These are phyloP conservation scores for Rhizomucor miehei DNA, from an alignment of 371 early-diverging fungal genomes.

Conservation along the genomic window DNA sequence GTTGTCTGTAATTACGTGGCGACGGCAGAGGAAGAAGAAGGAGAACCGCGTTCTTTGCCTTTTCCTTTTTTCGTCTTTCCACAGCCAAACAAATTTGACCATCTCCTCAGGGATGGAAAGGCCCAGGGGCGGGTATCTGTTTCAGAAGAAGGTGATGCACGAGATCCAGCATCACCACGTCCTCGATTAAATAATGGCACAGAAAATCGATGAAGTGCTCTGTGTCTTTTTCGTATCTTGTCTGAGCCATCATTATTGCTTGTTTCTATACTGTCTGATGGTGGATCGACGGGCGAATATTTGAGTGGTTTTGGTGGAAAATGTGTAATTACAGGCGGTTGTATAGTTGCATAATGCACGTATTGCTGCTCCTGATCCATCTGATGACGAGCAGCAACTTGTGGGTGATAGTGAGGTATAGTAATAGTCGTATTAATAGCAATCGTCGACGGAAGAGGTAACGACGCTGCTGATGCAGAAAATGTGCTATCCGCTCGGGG, in stretches of 20 bases:
- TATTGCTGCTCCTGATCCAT: not conserved
- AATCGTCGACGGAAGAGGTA: conserved; percentile 27
- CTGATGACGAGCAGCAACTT: not conserved
- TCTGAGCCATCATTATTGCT: no score
- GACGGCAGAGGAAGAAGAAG: no score
- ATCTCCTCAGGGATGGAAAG: no score
- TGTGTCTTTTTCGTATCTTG: no score
- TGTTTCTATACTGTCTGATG: not conserved
- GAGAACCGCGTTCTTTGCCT: no score
- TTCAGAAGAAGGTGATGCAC: not conserved
- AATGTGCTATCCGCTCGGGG: not conserved
- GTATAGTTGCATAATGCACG: conserved; percentile 8
- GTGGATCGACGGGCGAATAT: conserved; percentile 41
- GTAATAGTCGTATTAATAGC: conserved; percentile 45
- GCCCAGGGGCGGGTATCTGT: no score
- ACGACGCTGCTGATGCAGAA: not conserved
- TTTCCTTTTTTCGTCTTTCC: no score
- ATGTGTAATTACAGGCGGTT: conserved; percentile 31
- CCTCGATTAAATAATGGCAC: no score
- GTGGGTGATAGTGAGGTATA: conserved; percentile 13
- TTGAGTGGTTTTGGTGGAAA: conserved; percentile 43
- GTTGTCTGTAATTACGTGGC: no score
- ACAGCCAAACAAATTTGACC: no score
- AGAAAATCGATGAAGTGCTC: no score
- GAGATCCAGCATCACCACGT: not conserved